These are phyloP conservation scores for Arctostaphylos glauca DNA, from an alignment of 148 eudicot genomes.

Conservation along the genomic window DNA sequence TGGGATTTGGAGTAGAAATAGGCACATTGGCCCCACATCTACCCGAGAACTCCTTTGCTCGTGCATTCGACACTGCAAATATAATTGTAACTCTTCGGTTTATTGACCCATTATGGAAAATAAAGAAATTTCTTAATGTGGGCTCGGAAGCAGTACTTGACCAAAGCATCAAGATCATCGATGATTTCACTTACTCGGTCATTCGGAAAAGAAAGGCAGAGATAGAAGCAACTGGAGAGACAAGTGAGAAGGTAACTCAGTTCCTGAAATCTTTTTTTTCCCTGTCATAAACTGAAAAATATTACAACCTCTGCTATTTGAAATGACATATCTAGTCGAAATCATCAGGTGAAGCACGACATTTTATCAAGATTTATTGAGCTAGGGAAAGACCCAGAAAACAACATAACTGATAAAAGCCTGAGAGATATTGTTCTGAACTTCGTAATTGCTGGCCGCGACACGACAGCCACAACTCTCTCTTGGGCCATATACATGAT, in stretches of 20 bases:
- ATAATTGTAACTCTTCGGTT: constrained; percentile 83
- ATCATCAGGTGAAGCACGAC: constrained; percentile 72
- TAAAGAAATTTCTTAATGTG: constrained; percentile 71
- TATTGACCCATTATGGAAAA: constrained; percentile 85
- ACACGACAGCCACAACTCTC: constrained; percentile 94
- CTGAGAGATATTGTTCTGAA: constrained; percentile 90
- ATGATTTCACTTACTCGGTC: constrained; percentile 86
- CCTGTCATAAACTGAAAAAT: background rate
- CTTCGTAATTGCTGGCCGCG: constrained; percentile 94
- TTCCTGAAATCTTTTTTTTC: background rate
- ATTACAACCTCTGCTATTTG: background rate
- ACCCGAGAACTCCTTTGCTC: constrained; percentile 69
- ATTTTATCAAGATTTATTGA: constrained; percentile 85
- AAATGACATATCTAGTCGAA: background rate
- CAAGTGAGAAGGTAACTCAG: constrained; percentile 43
- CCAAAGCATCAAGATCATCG: constrained; percentile 68
- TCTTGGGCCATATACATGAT: constrained; percentile 94
- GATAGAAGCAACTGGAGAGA: constrained; percentile 43
- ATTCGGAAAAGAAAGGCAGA: constrained; percentile 75
- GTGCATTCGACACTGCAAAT: constrained; percentile 84
- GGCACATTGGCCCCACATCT: constrained; percentile 76
- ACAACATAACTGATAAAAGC: constrained; percentile 76
- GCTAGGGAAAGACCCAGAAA: constrained; percentile 81
- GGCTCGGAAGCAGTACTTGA: constrained; percentile 83
- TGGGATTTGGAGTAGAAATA: constrained; percentile 94